Conservation (phyloP, 2,329 filamentous ascomycete species). For the Phyllosticta citriasiana region DNA sequence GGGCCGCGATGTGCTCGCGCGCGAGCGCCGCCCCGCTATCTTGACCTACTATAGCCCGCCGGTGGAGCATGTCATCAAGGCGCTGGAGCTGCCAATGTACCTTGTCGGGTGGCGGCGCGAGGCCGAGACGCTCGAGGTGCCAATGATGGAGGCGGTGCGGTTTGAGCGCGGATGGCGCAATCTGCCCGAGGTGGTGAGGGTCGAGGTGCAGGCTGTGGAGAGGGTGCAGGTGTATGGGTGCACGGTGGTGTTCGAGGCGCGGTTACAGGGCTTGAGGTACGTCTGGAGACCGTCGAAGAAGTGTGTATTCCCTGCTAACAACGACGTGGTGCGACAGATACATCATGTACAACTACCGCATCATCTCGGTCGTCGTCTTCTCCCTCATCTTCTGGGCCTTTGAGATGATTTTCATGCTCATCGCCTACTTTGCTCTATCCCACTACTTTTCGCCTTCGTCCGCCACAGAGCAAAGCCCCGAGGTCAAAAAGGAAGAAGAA, state of each 20-base stretch:
- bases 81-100: constrained; percentile 59
- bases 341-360: constrained; percentile 76
- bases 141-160: constrained; percentile 62
- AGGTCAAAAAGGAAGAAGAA: neutral
- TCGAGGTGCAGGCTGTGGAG: constrained; percentile 61
- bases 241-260: constrained; percentile 59
- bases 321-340: constrained; percentile 39
- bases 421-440: constrained; percentile 53
- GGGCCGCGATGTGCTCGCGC: constrained; percentile 2
- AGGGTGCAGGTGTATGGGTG: constrained; percentile 68
- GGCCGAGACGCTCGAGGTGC: constrained; percentile 52
- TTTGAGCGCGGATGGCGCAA: constrained; percentile 49
- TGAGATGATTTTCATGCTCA: constrained; percentile 56
- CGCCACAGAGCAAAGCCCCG: neutral
- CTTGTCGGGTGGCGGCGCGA: constrained; percentile 56
- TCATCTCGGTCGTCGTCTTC: constrained; percentile 59
- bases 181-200: constrained; percentile 44
- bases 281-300: constrained; percentile 7
- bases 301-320: neutral
- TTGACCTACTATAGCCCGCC: constrained; percentile 69
- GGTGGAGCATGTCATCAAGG: constrained; percentile 50
- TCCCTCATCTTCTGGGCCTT: constrained; percentile 65
- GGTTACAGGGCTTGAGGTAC: constrained; percentile 60
- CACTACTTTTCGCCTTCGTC: constrained; percentile 24
- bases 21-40: constrained; percentile 53